A percentile compares a stretch with the other conserved stretches of the same genome.
Evolutionary conservation across 2,329 filamentous ascomycete genomes (phyloP).

Genomic region (Plenodomus tracheiphilus): DNA sequence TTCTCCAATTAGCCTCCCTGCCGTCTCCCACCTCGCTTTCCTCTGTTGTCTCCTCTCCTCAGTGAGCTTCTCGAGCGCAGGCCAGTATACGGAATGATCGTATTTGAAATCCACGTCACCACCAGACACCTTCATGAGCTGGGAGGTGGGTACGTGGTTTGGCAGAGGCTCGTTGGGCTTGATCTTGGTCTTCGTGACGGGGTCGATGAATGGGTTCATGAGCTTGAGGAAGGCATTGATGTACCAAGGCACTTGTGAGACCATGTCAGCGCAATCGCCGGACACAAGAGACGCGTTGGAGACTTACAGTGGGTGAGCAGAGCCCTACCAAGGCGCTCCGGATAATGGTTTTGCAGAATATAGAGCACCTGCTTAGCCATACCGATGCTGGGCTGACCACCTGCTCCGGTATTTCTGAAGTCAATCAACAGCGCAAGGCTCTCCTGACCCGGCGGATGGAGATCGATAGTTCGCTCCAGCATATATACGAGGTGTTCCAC

Average conservation of each 20-base stretch:
- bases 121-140: slow-evolving; percentile 78
- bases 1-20: slow-evolving; percentile 81
- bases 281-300: not conserved
- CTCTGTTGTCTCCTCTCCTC: slow-evolving; percentile 66
- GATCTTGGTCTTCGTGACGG: slow-evolving; percentile 88
- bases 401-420: slow-evolving; percentile 78
- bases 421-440: slow-evolving; percentile 86
- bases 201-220: slow-evolving; percentile 95
- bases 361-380: slow-evolving; percentile 82
- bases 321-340: slow-evolving; percentile 84
- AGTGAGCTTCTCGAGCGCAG: slow-evolving; percentile 74
- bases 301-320: slow-evolving; percentile 82
- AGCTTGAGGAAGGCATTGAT: slow-evolving; percentile 95
- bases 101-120: slow-evolving; percentile 89
- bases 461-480: slow-evolving; percentile 84
- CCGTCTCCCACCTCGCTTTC: slow-evolving; percentile 73
- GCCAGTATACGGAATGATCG: slow-evolving; percentile 88
- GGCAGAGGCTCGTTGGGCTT: slow-evolving; percentile 95
- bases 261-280: slow-evolving; percentile 4
- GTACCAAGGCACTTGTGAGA: slow-evolving; percentile 75
- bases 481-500: slow-evolving; percentile 95
- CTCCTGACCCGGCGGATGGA: slow-evolving; percentile 87
- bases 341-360: slow-evolving; percentile 95
- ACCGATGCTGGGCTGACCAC: slow-evolving; percentile 74
- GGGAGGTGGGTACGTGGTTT: slow-evolving; percentile 76